Evolutionary conservation across 306 rosid species (phyloP), one percentile per base, ranked within the genome.

Genomic region (Ormosia emarginata): DNA sequence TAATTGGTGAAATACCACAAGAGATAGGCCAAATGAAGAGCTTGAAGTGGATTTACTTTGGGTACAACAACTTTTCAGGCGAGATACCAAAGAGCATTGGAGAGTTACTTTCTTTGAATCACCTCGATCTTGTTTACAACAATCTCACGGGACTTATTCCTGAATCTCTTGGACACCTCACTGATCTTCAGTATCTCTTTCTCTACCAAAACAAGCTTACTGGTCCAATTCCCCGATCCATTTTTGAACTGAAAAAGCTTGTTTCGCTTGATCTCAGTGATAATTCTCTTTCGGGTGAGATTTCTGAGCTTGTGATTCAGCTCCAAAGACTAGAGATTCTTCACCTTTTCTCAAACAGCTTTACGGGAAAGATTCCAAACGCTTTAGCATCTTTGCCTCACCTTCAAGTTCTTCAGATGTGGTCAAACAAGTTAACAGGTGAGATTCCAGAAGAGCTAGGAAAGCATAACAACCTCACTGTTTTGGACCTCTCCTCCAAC

Each of bases 71-170:
- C 55, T 90, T 96, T 58, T 88, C 97, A 0, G 99, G 97, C 11
- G 84, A 83, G 71, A 91, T 96, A 17, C 99, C 99, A 5, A 77
- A n/a, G 33, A 84, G 82, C 71, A 86, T 96, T 61, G 97, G 97
- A 9, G 77, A 81, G 4, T 66, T 96, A 70, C 14, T 7, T 0
- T 81, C 87, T 17, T 78, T 96, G 70, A 81, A 88, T 67, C 99
- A 96, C 83, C 94, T 96, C 10, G 93, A 96, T 80, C 92, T 96
- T 66, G 98, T 92, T 7, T 96, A 90, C 90, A 96, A 96, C 90
- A 92, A 90, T 24, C 91, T 96, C 87, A 85, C 90, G 0, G 99
- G 98, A 57, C 13, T 46, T 15, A 91, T 96, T 74, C 99, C 99
- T 8, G 70, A 63, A 4, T 88, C 98, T 37, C 50, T 96, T 0